Evolutionary conservation across 495 filamentous ascomycete species (phyloP).

Genomic region (Neurospora discreta): DNA sequence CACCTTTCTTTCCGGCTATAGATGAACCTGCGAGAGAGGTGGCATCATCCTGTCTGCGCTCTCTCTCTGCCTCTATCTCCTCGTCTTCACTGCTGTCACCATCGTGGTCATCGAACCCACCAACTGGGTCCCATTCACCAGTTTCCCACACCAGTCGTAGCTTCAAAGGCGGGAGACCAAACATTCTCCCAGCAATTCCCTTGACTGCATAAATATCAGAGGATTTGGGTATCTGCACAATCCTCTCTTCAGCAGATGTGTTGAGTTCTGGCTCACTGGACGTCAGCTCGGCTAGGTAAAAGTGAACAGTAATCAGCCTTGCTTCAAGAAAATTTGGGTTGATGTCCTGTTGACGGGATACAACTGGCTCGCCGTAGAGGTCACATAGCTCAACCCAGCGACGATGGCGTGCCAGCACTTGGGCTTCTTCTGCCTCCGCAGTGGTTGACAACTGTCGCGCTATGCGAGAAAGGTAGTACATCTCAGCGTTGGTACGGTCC

Average conservation of each 20-base stretch:
- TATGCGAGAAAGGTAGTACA: constrained; percentile 81
- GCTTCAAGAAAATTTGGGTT: constrained; percentile 63
- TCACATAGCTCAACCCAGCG: constrained; percentile 65
- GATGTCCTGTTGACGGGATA: constrained; percentile 41
- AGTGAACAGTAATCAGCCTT: constrained; percentile 54
- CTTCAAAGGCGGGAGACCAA: constrained; percentile 50
- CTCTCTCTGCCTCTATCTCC: constrained; percentile 16
- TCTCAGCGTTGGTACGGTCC: constrained; percentile 77
- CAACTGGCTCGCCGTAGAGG: constrained; percentile 52
- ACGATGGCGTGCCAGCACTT: constrained; percentile 48
- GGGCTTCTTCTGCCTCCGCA: constrained; percentile 39
- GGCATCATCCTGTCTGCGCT: constrained; percentile 6
- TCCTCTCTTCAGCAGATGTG: constrained; percentile 5
- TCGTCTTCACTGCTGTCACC: constrained; percentile 48
- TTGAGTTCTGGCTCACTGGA: constrained; percentile 9
- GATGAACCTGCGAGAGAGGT: background rate
- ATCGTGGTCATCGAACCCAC: constrained; percentile 48
- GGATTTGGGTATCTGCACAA: constrained; percentile 56
- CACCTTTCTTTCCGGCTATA: constrained; percentile 17
- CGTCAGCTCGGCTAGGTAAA: constrained; percentile 27
- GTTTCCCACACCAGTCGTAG: constrained; percentile 70
- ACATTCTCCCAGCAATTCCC: constrained; percentile 60
- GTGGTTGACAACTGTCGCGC: constrained; percentile 57
- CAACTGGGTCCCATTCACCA: constrained; percentile 71
- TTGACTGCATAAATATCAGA: constrained; percentile 75